phyloP scores from a whole-genome alignment of 2,329 filamentous ascomycete genomes.

The Westerdykella ornata region DNA sequence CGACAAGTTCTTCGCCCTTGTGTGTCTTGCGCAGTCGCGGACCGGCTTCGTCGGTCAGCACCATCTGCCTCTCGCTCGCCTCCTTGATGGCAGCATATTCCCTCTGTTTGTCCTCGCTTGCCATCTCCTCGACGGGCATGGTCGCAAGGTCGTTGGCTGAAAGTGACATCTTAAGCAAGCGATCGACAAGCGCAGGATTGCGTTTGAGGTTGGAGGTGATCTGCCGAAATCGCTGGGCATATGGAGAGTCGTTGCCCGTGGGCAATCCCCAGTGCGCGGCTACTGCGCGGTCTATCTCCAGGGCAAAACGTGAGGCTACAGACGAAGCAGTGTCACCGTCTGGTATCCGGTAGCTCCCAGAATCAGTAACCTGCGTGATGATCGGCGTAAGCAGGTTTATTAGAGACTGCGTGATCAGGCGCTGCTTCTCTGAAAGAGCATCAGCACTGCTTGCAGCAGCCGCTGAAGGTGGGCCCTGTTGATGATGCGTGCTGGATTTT shows the following conservation, averaged over 20 bases:
- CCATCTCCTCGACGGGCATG: conserved; percentile 87
- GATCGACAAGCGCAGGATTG: conserved; percentile 70
- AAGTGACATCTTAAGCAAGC: conserved; percentile 65
- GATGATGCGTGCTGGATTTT: conserved; percentile 29
- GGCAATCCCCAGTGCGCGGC: conserved; percentile 52
- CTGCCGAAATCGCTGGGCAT: conserved; percentile 62
- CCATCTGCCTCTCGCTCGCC: conserved; percentile 73
- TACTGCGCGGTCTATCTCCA: conserved; percentile 71
- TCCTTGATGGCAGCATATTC: conserved; percentile 72
- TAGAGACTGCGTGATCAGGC: conserved; percentile 62
- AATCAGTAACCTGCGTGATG: conserved; percentile 61
- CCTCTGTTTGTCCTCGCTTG: conserved; percentile 78
- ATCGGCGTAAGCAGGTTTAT: conserved; percentile 62
- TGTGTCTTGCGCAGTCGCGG: conserved; percentile 83
- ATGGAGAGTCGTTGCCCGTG: conserved; percentile 39
- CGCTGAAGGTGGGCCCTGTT: conserved; percentile 13
- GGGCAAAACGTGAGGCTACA: conserved; percentile 62
- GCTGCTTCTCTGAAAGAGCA: conserved; percentile 57
- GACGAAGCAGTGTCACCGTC: conserved; percentile 58
- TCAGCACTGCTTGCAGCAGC: conserved; percentile 15
- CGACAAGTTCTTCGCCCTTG: conserved; percentile 88
- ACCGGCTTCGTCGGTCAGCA: conserved; percentile 63
- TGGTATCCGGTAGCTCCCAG: conserved; percentile 56
- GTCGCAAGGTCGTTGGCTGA: conserved; percentile 70
- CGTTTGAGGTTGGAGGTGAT: conserved; percentile 83